Evolutionary conservation across 148 eudicot genomes (phyloP), one percentile per base, ranked within the genome.

Genomic region (Vaccinium macrocarpon): DNA sequence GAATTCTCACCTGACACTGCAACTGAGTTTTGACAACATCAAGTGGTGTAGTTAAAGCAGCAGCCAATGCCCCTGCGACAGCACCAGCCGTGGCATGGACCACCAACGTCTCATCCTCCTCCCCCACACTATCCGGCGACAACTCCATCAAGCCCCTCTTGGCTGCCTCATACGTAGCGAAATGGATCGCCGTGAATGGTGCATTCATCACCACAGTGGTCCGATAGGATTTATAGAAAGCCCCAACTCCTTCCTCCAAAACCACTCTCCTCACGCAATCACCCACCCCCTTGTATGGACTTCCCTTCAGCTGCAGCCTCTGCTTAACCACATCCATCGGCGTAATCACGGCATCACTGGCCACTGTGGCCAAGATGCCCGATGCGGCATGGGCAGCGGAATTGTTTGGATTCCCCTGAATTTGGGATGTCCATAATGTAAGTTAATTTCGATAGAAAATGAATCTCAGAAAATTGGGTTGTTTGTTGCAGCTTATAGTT

Each of bases 291-390:
- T 84, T 88, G 55, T 89, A 89, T 6, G 90, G 89, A 74, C 90
- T 88, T 11, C 88, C 81, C 79, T 79, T 83, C 66, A 90, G 71
- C 87, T 90, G 91, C 83, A 90, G 86, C 68, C 91, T 83, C 80
- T 90, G 91, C 85, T 90, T 90, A 59, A 90, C 91, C 86, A 90
- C 82, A 53, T 90, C 91, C 90, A 90, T 88, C 15, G 90, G 91
- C 49, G 91, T 90, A 5, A 90, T 49, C 74, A 90, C 90, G 6
- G 91, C 91, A 14, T 90, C 91, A 53, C 91, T 90, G 14, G 86
- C 81, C 59, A 88, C 90, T 12, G 91, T 90, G 14, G 91, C 91
- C 10, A 81, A 61, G 35, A 88, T 85, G 4, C 90, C 91, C 0
- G 90, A 84, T 35, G 83, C 86, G 8, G 90, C 90, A 53, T 88